Base-by-base conservation (phyloP, 306 rosid genomes). In the Dryas alaskensis region DNA sequence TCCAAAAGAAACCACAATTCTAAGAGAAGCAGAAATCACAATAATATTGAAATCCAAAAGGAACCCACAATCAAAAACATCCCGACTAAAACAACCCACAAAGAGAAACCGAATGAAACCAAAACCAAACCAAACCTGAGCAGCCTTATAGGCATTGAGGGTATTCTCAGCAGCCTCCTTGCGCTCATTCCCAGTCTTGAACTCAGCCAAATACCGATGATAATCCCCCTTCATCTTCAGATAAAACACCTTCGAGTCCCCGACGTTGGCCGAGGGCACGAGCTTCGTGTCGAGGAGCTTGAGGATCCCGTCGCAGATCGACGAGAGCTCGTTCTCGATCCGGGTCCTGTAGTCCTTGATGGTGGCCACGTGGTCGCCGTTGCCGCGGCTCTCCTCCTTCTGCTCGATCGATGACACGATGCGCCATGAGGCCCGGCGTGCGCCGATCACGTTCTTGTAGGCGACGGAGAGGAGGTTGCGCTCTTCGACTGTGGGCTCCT, bases 361-460 rank as follows among this genome's bases (percentile, higher is more conserved):
- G 43, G 73, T 44, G 53, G 60, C 57, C 22, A 81, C 85, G 22
- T 77, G 85, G 22, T 70, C 77, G 27, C 69, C 55, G 65, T 81
- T 81, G 47, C 77, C 80, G 43, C 85, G 79, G 27, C 79, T 49
- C 66, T 77, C 81, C 69, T 81, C 85, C 85, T 81, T 81, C 78
- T 81, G 85, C 81, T 81, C 84, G 74, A 81, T 81, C 44, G 85
- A 81, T 13, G 85, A 81, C 25, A 81, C 76, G 62, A 81, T 81
- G 6, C 82, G 73, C 85, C 85, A 81, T 16, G 85, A 79, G 25
- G 85, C 82, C 11, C 85, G 85, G 39, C 77, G 82, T 25, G 82
- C 68, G 25, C 85, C 85, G 67, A 78, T 64, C 52, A 58, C 70
- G 77, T 81, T 81, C 79, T 81, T 81, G 73, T 81, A 81, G 73